A percentile compares a stretch with the other conserved stretches of the same genome.
These are phyloP conservation scores for Cyberlindnera euphorbiae DNA, from an alignment of 805 yeast genomes.

Conservation along the genomic window DNA sequence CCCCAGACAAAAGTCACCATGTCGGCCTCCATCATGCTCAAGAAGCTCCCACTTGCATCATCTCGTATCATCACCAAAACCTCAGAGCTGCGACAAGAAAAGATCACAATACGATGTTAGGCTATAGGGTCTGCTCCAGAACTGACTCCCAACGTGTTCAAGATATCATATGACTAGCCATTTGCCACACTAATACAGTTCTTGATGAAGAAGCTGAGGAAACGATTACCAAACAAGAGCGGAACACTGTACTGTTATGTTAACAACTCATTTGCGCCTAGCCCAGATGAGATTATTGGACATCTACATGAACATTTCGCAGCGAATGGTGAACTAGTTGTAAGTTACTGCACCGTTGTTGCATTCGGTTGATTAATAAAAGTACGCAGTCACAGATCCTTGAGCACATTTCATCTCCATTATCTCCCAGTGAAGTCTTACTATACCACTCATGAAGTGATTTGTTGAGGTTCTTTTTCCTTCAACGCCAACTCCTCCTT, in stretches of 20 bases:
- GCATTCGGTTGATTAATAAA: slow-evolving; percentile 45
- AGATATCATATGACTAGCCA: slow-evolving; percentile 42
- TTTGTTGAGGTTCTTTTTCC: too few relatives aligned
- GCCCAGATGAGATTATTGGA: slow-evolving; percentile 39
- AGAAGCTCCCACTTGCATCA: slow-evolving; percentile 18
- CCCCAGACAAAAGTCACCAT: slow-evolving; percentile 20
- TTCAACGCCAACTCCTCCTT: too few relatives aligned
- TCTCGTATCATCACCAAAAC: slow-evolving; percentile 14
- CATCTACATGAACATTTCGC: slow-evolving; percentile 33
- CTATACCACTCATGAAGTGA: too few relatives aligned
- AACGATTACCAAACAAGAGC: slow-evolving; percentile 15
- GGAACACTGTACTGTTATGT: slow-evolving; percentile 36
- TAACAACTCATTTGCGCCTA: slow-evolving; percentile 42
- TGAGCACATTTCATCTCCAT: too few relatives aligned
- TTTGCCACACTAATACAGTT: slow-evolving; percentile 43
- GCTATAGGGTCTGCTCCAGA: slow-evolving; percentile 56
- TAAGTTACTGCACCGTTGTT: slow-evolving; percentile 41
- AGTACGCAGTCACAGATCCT: too few relatives aligned
- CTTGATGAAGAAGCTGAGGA: slow-evolving; percentile 35
- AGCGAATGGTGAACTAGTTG: slow-evolving; percentile 35
- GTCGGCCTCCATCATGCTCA: slow-evolving; percentile 21
- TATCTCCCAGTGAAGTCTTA: too few relatives aligned
- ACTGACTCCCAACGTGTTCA: slow-evolving; percentile 46
- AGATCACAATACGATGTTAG: slow-evolving; percentile 47
- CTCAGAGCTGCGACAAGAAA: slow-evolving; percentile 9